Base-by-base conservation (phyloP, 805 yeast species). In the Saccharomycopsis oosterbeekiorum region DNA sequence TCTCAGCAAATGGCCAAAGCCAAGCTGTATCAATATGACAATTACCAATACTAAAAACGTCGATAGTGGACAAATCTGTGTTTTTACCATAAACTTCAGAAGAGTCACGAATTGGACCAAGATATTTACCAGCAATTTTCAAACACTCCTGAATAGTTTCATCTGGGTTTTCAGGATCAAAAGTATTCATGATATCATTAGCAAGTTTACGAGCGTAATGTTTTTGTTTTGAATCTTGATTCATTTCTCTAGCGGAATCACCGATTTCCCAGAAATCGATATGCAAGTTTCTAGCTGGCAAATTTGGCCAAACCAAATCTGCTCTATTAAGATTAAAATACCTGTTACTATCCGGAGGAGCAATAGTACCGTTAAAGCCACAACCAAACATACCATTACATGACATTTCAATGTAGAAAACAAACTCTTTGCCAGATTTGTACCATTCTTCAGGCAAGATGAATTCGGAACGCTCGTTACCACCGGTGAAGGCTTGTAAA, bases 1-100 rank as follows among this genome's bases (percentile, higher is more conserved):
- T 90, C 71, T 94, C 97, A 1, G 96, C 97, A 77, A 87, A 93
- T n/a, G 97, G 98, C 99, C 99, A 93, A 62, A 91, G 78, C 99
- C 99, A 93, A 15, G 98, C 98, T 17, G 98, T 93, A 70, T 93
- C 99, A 67, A 92, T 92, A 72, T 92, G 98, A 71, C 98, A 94
- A 71, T 94, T 89, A 53, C 99, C 99, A 66, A 94, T 80, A 9
- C 89, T 96, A 72, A 77, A 86, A 11, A 92, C 97, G 61, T 86
- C 84, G 62, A 81, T 73, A 62, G 70, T 37, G 69, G 67, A 62
- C 67, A 75, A 53, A 68, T 73, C 67, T 60, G 69, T 59, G 61
- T 68, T 57, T 43, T 72, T 56, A 63, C 79, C 78, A 66, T 77
- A 85, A 1, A 93, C 97, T 11, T 79, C 78, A 15, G 81, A 80